Evolutionary conservation across 805 yeast genomes (phyloP).

Genomic region (Saturnispora gosingensis): DNA sequence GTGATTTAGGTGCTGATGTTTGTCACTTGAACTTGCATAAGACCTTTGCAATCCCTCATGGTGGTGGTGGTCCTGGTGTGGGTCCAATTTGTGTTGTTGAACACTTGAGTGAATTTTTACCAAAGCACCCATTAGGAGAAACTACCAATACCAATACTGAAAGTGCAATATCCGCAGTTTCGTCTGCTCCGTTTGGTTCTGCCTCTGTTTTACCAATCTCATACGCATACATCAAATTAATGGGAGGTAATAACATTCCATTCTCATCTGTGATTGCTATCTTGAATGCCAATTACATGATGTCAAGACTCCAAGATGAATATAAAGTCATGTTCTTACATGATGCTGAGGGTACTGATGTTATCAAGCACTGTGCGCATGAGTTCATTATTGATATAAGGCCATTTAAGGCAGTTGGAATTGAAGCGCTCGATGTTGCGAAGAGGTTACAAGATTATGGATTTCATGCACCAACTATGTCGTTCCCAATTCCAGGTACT

Average conservation of each 20-base stretch:
- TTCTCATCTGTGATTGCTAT: constrained; percentile 85
- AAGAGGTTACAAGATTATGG: constrained; percentile 97
- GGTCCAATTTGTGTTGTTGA: constrained; percentile 93
- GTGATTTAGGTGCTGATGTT: constrained; percentile 96
- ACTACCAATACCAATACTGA: constrained; percentile 33
- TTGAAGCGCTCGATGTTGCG: constrained; percentile 95
- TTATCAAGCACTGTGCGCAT: constrained; percentile 79
- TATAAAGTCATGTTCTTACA: constrained; percentile 72
- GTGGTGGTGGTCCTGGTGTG: constrained; percentile 99
- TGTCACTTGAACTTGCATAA: constrained; percentile 96
- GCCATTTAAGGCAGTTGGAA: constrained; percentile 66
- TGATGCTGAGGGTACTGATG: constrained; percentile 19
- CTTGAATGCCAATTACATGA: constrained; percentile 94
- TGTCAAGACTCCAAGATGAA: constrained; percentile 58
- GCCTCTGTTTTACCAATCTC: constrained; percentile 90
- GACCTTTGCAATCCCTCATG: constrained; percentile 96
- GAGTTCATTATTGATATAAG: constrained; percentile 91
- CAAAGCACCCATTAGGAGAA: constrained; percentile 61
- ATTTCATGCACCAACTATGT: constrained; percentile 98
- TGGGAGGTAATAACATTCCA: constrained; percentile 81
- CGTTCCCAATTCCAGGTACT: constrained; percentile 97
- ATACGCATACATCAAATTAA: constrained; percentile 88
- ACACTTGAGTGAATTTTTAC: constrained; percentile 74
- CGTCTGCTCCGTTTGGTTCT: constrained; percentile 94
- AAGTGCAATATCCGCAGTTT: constrained; percentile 62